Conservation (phyloP, 2,329 filamentous ascomycete genomes). For the Neofusicoccum umdonicola region DNA sequence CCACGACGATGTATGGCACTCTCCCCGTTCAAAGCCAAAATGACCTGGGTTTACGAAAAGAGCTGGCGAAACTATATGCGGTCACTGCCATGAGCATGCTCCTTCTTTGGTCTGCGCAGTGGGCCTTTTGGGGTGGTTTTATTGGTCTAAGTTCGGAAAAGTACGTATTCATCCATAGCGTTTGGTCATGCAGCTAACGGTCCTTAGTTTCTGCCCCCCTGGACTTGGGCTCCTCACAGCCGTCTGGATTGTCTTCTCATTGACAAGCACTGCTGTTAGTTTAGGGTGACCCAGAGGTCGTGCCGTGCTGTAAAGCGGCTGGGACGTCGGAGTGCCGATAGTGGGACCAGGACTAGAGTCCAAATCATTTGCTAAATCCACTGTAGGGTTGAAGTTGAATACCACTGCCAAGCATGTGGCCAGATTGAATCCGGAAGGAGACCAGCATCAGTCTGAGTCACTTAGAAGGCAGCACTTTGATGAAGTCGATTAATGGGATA, state of each 20-base stretch:
- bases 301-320: not conserved
- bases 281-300: not conserved
- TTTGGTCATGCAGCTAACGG: constrained; percentile 21
- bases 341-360: not conserved
- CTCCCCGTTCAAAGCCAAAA: not conserved
- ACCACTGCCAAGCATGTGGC: too few relatives aligned
- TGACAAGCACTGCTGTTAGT: constrained; percentile 16
- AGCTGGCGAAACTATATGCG: constrained; percentile 18
- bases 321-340: not conserved
- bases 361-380: not conserved
- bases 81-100: constrained; percentile 22
- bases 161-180: constrained; percentile 23
- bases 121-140: constrained; percentile 32
- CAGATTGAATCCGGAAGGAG: too few relatives aligned
- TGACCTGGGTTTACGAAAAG: not conserved
- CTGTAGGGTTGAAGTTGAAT: too few relatives aligned
- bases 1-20: constrained; percentile 21
- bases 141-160: constrained; percentile 25
- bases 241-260: constrained; percentile 24
- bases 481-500: too few relatives aligned
- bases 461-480: too few relatives aligned
- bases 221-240: constrained; percentile 25
- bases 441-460: too few relatives aligned
- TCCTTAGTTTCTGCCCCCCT: constrained; percentile 29
- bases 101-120: constrained; percentile 28